Base-by-base conservation (phyloP, 192 early-diverging fungal species). In the Backusella circina region DNA sequence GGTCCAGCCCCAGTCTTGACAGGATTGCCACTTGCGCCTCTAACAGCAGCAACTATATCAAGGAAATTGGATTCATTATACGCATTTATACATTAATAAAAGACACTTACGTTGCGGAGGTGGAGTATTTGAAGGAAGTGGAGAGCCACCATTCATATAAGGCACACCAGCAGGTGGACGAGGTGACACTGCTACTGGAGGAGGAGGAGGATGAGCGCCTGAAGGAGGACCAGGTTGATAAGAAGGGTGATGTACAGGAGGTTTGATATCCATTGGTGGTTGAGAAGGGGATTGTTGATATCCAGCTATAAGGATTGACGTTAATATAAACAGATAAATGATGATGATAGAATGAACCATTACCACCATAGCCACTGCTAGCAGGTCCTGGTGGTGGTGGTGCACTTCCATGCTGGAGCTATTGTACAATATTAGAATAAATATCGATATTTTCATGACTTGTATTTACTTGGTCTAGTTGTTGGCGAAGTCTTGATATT, bases 401-500 rank as follows among this genome's bases (percentile, higher is more conserved):
- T 47, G 37, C 69, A 31, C 37, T 35, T 38, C 71, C 71, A 64
- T 73, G 86, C 74, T 44, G 89, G 10, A 70, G 26, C 31, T 57
- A 65, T 67, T 74, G 38, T 18, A 33, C 18, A 36, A 44, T 66
- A 3, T 50, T 32, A 74, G 31, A 36, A 31, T 26, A 32, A 26
- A 26, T 51, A 23, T n/a, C 1, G 23, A 21, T n/a, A 18, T 36
- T 28, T 54, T 51, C 18, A 3, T 38, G n/a, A 28, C 5, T 33
- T 10, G 16, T 50, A 30, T n/a, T 72, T 77, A 77, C 81, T 65
- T 88, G 86, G 38, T 98, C 95, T 6, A 97, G 86, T 66, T 98
- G 94, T 41, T 92, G 91, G 21, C 94, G 90, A 70, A 97, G 83
- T 21, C 92, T 88, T 65, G 80, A 80, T 71, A 97, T 92, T 72